Base-by-base conservation (phyloP, 768 basidiomycete genomes). In the Cytidiella melzeri region DNA sequence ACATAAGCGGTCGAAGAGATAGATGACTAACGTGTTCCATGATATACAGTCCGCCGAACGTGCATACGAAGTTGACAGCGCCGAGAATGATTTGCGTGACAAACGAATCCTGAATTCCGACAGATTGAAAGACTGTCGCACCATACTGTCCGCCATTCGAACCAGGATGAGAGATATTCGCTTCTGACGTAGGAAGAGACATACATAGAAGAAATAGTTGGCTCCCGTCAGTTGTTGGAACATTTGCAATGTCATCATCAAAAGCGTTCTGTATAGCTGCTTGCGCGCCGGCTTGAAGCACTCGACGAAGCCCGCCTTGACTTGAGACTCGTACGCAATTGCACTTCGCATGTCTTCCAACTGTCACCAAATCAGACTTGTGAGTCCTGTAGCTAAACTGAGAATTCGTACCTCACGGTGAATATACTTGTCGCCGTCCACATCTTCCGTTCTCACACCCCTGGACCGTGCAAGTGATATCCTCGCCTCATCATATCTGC, bases 1-100 rank as follows among this genome's bases (percentile, higher is more conserved):
- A 25, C n/a, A 25, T 12, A 11, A 7, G 28, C 23, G 41, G 9
- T 24, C 43, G 23, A 13, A 44, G 21, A 15, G 15, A 34, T 34
- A 15, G 30, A 15, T 7, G 30, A 7, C 30, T 34, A 7, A 34
- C 30, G 23, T 48, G 47, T 18, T 48, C 52, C 37, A 39, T 38
- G 43, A 51, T 38, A 25, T 45, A 37, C 20, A 43, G 26, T 4
- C 43, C 30, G 38, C 50, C 34, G 34, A 45, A 30, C 42, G 43
- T 38, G 50, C 24, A 47, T 5, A 30, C 46, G 24, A 47, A 47
- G 46, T 47, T 47, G 46, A 87, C 83, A 3, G 75, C 76, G 34
- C 86, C 84, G 37, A 88, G 69, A 55, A 90, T 87, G 55, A 87
- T 83, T 55, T 90, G 87, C 1, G 80, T 81, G 42, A 86, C 68